Evolutionary conservation across 352 stramenopile species (phyloP).

Genomic region (Globisporangium radiosum): DNA sequence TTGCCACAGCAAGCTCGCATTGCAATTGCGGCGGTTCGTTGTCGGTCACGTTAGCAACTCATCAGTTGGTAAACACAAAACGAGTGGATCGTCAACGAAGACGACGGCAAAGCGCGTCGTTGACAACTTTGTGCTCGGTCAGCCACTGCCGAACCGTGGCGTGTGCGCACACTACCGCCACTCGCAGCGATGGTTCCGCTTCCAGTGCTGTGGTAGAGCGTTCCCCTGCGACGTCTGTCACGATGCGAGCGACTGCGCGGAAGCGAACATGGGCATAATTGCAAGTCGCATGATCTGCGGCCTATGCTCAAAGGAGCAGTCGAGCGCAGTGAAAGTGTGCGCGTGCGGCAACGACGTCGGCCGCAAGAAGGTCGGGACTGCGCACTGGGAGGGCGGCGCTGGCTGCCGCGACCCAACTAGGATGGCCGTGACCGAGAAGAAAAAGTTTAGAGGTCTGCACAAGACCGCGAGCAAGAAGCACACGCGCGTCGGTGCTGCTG

Average conservation of each 20-base stretch:
- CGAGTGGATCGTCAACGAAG: background rate
- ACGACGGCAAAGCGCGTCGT: conserved; percentile 18
- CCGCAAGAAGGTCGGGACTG: conserved; percentile 29
- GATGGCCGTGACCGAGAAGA: conserved; percentile 63
- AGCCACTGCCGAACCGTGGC: conserved; percentile 65
- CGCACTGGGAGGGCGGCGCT: conserved; percentile 72
- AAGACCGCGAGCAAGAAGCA: conserved; percentile 83
- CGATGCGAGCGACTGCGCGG: conserved; percentile 54
- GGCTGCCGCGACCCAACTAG: conserved; percentile 54
- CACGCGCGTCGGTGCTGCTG: conserved; percentile 58
- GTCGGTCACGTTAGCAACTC: conserved; percentile 15
- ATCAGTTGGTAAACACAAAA: too few species aligned
- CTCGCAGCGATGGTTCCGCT: conserved; percentile 78
- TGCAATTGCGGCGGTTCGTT: conserved; percentile 57
- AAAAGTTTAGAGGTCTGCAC: conserved; percentile 67
- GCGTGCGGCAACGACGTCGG: conserved; percentile 69
- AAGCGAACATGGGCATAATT: conserved; percentile 70
- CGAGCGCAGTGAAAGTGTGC: conserved; percentile 66
- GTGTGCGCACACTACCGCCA: conserved; percentile 76
- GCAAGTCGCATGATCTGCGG: conserved; percentile 81
- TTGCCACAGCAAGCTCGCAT: conserved; percentile 73
- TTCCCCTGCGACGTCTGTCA: conserved; percentile 83
- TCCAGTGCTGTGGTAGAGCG: conserved; percentile 79
- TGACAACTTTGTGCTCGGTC: conserved; percentile 57
- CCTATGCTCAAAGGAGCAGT: conserved; percentile 78